phyloP scores from a whole-genome alignment of 1,284 basidiomycete species.

The Ceratobasidium papillatum region DNA sequence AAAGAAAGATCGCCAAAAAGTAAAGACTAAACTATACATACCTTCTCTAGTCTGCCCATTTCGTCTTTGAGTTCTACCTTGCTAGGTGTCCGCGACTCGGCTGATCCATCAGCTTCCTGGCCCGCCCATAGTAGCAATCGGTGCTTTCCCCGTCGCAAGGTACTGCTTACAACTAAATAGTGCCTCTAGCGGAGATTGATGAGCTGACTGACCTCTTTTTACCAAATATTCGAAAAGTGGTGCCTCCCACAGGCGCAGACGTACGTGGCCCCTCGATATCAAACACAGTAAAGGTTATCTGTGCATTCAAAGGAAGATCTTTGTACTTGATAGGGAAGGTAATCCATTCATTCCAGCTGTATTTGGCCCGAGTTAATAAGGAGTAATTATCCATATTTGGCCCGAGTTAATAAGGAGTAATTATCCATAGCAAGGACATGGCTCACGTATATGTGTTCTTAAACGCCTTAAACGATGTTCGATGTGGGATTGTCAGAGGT shows the following conservation, averaged over 20 bases:
- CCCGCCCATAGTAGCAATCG: slow-evolving; percentile 85
- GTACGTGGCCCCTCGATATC: slow-evolving; percentile 84
- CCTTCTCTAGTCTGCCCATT: slow-evolving; percentile 94
- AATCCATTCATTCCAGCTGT: slow-evolving; percentile 95
- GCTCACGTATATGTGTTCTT: slow-evolving; percentile 77
- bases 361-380: background rate
- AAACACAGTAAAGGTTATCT: slow-evolving; percentile 94
- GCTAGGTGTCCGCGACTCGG: slow-evolving; percentile 85
- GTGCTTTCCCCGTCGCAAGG: slow-evolving; percentile 90
- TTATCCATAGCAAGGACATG: slow-evolving; percentile 56
- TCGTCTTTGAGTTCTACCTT: slow-evolving; percentile 84
- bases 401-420: background rate
- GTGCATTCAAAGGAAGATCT: slow-evolving; percentile 86
- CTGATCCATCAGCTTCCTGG: slow-evolving; percentile 83
- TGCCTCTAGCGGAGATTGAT: background rate
- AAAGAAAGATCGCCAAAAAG: background rate
- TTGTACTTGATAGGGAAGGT: slow-evolving; percentile 90
- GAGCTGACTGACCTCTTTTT: slow-evolving; percentile 76
- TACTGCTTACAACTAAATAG: slow-evolving; percentile 59
- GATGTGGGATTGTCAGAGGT: slow-evolving; percentile 87
- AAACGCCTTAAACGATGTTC: slow-evolving; percentile 93
- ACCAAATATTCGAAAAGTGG: slow-evolving; percentile 89
- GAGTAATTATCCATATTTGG: slow-evolving; percentile 55
- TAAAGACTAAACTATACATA: slow-evolving; percentile 50
- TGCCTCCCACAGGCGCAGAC: slow-evolving; percentile 84